A percentile compares a stretch with the other conserved stretches of the same genome.
Conservation (phyloP, 176 grass and related monocot genomes). For the Aechmea fasciata region DNA sequence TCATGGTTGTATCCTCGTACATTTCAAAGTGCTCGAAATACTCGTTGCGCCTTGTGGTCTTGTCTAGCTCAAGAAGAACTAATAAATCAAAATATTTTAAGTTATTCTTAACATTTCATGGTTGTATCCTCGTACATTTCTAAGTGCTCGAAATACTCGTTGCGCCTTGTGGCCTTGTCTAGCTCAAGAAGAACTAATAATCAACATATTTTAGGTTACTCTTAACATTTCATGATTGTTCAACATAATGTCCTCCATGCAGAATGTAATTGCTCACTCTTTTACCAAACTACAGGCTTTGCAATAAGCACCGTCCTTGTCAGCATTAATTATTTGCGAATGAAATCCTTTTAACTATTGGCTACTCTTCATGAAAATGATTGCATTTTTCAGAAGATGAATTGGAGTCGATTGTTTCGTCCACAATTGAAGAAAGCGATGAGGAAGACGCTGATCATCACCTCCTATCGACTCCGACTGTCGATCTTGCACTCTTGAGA, state of each 20-base stretch:
- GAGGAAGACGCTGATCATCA: slow-evolving; percentile 49
- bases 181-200: too few species aligned
- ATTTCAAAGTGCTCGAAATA: too few species aligned
- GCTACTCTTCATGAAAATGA: slow-evolving; percentile 10
- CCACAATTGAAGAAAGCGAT: slow-evolving; percentile 45
- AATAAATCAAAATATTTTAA: too few species aligned
- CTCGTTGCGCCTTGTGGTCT: too few species aligned
- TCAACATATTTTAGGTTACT: too few species aligned
- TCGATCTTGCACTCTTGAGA: slow-evolving; percentile 31
- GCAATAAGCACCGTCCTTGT: slow-evolving; percentile 7
- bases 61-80: too few species aligned
- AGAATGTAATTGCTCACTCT: background rate
- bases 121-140: too few species aligned
- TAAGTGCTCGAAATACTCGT: too few species aligned
- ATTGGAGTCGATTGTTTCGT: slow-evolving; percentile 46
- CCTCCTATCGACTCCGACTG: slow-evolving; percentile 24
- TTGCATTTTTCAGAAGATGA: slow-evolving; percentile 55
- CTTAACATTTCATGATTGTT: too few species aligned
- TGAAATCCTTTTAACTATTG: background rate
- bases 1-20: too few species aligned
- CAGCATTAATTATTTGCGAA: background rate
- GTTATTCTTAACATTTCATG: too few species aligned
- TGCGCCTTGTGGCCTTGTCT: too few species aligned
- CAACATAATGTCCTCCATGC: background rate
- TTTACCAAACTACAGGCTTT: background rate